phyloP scores from a whole-genome alignment of 2,329 filamentous ascomycete genomes.

The Cladophialophora yegresii region DNA sequence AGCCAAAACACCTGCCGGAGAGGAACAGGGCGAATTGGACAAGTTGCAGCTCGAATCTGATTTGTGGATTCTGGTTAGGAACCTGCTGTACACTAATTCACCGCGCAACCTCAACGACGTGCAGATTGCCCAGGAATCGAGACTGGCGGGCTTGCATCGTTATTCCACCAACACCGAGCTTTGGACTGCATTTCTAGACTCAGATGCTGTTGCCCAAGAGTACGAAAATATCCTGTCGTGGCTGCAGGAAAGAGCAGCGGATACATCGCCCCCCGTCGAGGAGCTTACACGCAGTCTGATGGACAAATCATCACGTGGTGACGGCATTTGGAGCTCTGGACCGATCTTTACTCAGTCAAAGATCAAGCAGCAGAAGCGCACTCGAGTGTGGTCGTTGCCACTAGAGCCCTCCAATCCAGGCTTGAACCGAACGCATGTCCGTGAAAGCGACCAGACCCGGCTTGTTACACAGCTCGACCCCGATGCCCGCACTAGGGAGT shows the following conservation, averaged over 20 bases:
- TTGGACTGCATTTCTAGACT: conserved; percentile 73
- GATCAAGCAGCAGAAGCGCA: conserved; percentile 85
- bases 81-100: conserved; percentile 73
- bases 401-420: conserved; percentile 64
- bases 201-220: conserved; percentile 73
- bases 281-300: conserved; percentile 75
- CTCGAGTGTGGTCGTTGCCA: conserved; percentile 67
- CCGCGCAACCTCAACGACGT: conserved; percentile 47
- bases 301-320: conserved; percentile 70
- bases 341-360: conserved; percentile 89
- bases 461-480: conserved; percentile 89
- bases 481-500: conserved; percentile 80
- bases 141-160: conserved; percentile 50
- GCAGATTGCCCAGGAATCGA: conserved; percentile 45
- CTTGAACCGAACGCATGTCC: conserved; percentile 54
- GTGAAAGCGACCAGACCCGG: conserved; percentile 53
- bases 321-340: conserved; percentile 78
- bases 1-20: conserved; percentile 34
- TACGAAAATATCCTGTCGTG: conserved; percentile 79
- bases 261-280: conserved; percentile 68
- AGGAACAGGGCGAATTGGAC: conserved; percentile 51
- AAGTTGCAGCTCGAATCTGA: conserved; percentile 80
- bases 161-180: conserved; percentile 64
- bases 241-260: conserved; percentile 73
- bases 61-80: conserved; percentile 68